phyloP scores from a whole-genome alignment of 2,329 filamentous ascomycete species.

The Epichloe uncinata region DNA sequence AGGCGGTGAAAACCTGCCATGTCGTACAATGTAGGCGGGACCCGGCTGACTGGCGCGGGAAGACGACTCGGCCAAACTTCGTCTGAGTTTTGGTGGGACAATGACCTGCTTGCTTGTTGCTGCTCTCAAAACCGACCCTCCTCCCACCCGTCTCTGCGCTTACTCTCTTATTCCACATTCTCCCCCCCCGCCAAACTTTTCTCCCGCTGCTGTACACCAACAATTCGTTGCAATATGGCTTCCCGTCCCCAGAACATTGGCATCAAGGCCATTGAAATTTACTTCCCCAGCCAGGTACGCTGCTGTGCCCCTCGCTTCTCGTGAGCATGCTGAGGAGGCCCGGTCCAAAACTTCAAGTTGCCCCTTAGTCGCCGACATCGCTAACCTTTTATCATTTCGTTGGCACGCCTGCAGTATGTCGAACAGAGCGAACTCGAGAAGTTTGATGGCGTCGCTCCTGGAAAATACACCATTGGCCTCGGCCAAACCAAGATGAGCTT shows the following conservation, averaged over 20 bases:
- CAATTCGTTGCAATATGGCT: conserved; percentile 43
- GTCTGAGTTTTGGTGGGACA: conserved; percentile 1
- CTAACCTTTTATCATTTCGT: conserved; percentile 11
- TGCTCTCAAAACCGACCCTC: conserved; percentile 4
- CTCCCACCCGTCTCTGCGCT: conserved; percentile 2
- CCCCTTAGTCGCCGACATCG: conserved; percentile 11
- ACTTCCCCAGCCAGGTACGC: conserved; percentile 73
- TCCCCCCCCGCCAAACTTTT: neutral
- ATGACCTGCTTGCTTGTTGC: neutral
- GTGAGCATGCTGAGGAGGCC: neutral
- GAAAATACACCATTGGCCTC: conserved; percentile 85
- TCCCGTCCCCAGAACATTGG: conserved; percentile 74
- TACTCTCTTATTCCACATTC: neutral
- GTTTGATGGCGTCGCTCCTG: conserved; percentile 68
- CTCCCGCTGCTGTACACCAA: neutral
- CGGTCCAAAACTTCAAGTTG: conserved; percentile 4
- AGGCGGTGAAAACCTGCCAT: conserved; percentile 7
- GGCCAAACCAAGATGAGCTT: conserved; percentile 89
- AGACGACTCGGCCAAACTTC: neutral
- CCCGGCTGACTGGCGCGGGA: neutral
- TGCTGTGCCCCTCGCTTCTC: conserved; percentile 3
- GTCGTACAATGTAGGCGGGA: no score
- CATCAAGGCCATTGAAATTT: conserved; percentile 88
- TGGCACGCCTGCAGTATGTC: conserved; percentile 50
- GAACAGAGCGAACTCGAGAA: conserved; percentile 74